A percentile compares a stretch with the other conserved stretches of the same genome.
Evolutionary conservation across 371 early-diverging fungal species (phyloP).

Genomic region (Mortierella sp.): DNA sequence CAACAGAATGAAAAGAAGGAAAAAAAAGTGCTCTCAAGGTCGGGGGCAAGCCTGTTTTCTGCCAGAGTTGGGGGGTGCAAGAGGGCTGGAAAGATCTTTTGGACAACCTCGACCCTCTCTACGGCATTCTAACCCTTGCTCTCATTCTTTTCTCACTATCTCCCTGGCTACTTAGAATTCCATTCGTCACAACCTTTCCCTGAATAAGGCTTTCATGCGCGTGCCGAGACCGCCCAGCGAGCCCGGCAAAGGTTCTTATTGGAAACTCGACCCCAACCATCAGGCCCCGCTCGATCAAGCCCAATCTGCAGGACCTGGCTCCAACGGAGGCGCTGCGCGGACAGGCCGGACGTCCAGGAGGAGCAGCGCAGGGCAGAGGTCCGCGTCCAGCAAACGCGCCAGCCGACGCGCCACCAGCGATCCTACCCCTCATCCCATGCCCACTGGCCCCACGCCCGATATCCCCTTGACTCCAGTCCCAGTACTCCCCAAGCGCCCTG

Average conservation of each 20-base stretch:
- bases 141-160: neutral
- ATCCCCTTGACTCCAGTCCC: constrained; percentile 53
- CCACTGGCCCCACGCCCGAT: constrained; percentile 22
- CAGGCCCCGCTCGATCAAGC: constrained; percentile 25
- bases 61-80: neutral
- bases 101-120: neutral
- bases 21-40: neutral
- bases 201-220: constrained; percentile 95
- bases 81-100: neutral
- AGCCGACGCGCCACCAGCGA: constrained; percentile 45
- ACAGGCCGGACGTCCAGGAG: constrained; percentile 49
- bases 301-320: constrained; percentile 24
- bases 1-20: constrained; percentile 5
- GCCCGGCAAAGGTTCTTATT: constrained; percentile 98
- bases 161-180: constrained; percentile 80
- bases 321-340: constrained; percentile 25
- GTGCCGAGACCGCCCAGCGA: constrained; percentile 91
- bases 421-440: constrained; percentile 36
- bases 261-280: constrained; percentile 80
- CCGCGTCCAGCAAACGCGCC: constrained; percentile 25
- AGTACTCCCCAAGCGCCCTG: constrained; percentile 48
- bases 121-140: neutral
- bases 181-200: constrained; percentile 97
- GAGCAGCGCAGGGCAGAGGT: constrained; percentile 58
- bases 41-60: constrained; percentile 13